phyloP scores from a whole-genome alignment of 257 asterid genomes.

The Avicennia marina region DNA sequence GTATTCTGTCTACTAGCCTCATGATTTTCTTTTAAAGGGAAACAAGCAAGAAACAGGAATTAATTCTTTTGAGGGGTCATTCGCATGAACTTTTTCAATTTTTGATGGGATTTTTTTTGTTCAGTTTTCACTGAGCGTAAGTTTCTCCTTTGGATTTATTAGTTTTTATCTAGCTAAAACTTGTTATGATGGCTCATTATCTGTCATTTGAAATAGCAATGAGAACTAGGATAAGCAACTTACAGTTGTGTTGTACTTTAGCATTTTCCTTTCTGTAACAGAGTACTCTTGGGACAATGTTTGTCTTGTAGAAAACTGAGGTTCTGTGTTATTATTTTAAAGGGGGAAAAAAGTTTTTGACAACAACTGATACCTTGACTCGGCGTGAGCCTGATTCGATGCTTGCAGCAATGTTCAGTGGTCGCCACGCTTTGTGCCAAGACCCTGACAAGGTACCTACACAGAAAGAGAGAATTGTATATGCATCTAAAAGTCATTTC shows the following conservation, averaged over 20 bases:
- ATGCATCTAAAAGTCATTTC: background rate
- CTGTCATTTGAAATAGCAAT: too few relatives aligned
- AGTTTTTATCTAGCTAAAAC: conserved; percentile 4
- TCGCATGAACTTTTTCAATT: too few relatives aligned
- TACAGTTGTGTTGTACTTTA: background rate
- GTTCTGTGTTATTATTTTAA: conserved; percentile 12
- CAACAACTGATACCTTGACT: conserved; percentile 79
- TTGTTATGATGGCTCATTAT: conserved; percentile 5
- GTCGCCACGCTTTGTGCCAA: conserved; percentile 70
- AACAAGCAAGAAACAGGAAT: conserved; percentile 3
- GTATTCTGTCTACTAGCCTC: background rate
- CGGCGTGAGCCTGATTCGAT: conserved; percentile 88
- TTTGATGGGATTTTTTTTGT: too few relatives aligned
- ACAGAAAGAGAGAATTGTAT: conserved; percentile 1
- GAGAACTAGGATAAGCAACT: background rate
- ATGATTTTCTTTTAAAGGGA: background rate
- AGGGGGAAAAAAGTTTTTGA: conserved; percentile 89
- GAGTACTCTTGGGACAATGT: background rate
- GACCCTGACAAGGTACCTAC: conserved; percentile 62
- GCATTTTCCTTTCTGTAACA: background rate
- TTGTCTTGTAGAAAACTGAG: conserved; percentile 2
- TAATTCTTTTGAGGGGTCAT: background rate
- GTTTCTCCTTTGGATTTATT: too few relatives aligned
- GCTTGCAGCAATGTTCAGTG: conserved; percentile 98
- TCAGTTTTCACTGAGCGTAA: too few relatives aligned